Evolutionary conservation across 1,284 basidiomycete species (phyloP).

Genomic region (Rhodotorula glutinis): DNA sequence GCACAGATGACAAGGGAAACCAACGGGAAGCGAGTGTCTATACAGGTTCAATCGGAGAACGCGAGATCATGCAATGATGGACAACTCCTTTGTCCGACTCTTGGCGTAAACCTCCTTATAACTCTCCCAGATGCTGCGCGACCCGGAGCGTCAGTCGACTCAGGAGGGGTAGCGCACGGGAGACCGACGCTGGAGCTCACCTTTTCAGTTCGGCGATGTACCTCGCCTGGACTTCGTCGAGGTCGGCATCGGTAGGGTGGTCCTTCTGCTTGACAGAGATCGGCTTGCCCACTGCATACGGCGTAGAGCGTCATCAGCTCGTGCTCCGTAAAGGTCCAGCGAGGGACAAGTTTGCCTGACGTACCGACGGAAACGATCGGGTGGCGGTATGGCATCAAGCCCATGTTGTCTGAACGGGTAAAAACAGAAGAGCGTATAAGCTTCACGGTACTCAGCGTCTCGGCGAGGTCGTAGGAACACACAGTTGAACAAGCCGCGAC

Average conservation of each 20-base stretch:
- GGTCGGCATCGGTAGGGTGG: constrained; percentile 74
- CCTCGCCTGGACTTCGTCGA: constrained; percentile 72
- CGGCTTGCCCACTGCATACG: constrained; percentile 67
- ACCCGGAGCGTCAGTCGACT: neutral
- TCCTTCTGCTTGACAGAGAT: constrained; percentile 74
- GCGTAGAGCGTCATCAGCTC: too few relatives aligned
- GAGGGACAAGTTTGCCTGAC: too few relatives aligned
- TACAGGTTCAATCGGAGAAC: too few relatives aligned
- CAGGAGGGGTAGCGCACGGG: neutral
- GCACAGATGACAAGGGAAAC: too few relatives aligned
- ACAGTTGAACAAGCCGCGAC: constrained; percentile 73
- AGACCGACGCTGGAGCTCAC: constrained; percentile 6
- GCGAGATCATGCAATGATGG: constrained; percentile 43
- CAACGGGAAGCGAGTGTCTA: too few relatives aligned
- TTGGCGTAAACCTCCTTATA: constrained; percentile 86
- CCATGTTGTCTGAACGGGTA: constrained; percentile 66
- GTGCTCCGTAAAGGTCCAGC: too few relatives aligned
- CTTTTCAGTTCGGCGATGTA: constrained; percentile 81
- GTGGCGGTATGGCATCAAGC: constrained; percentile 87
- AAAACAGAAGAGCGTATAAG: neutral
- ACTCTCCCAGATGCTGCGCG: constrained; percentile 79
- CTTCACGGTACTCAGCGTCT: too few relatives aligned
- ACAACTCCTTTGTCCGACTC: constrained; percentile 54
- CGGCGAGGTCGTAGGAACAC: constrained; percentile 44
- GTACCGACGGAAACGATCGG: constrained; percentile 78